Conservation (phyloP, 495 filamentous ascomycete genomes). For the Aspergillus saccharolyticus region DNA sequence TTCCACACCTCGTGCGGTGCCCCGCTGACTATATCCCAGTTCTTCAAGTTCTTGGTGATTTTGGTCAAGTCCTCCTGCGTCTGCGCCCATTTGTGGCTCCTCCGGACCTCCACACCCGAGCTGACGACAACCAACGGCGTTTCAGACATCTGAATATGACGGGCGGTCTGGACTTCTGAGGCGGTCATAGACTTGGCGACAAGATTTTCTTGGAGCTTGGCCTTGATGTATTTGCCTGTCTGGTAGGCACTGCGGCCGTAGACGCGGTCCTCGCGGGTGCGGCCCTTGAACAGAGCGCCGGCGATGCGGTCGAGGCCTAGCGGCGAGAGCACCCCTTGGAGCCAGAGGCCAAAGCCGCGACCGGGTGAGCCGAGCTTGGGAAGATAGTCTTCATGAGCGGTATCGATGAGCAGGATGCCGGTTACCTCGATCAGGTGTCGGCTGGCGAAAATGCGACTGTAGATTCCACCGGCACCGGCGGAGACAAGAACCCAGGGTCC, state of each 20-base stretch:
- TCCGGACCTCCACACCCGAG: conserved; percentile 57
- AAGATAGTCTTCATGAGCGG: conserved; percentile 80
- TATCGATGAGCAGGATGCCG: conserved; percentile 81
- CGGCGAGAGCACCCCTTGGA: conserved; percentile 76
- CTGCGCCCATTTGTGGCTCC: conserved; percentile 65
- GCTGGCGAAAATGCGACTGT: conserved; percentile 82
- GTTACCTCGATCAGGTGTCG: conserved; percentile 65
- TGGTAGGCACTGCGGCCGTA: conserved; percentile 75
- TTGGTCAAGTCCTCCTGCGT: conserved; percentile 78
- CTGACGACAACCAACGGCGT: conserved; percentile 78
- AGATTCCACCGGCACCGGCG: conserved; percentile 77
- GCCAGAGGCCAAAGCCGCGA: conserved; percentile 80
- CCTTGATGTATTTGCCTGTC: conserved; percentile 74
- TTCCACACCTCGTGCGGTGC: conserved; percentile 88
- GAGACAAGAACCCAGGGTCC: conserved; percentile 76
- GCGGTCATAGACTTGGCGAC: conserved; percentile 77
- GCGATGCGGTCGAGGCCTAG: conserved; percentile 74
- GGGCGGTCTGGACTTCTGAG: conserved; percentile 70
- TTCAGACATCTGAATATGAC: conserved; percentile 67
- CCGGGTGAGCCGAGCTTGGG: conserved; percentile 55
- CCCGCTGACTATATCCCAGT: conserved; percentile 81
- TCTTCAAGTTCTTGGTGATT: conserved; percentile 67
- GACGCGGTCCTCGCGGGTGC: conserved; percentile 76
- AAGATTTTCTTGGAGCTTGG: conserved; percentile 87
- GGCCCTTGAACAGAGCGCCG: conserved; percentile 73